Evolutionary conservation across 2,329 filamentous ascomycete species (phyloP), one percentile per base, ranked within the genome.

Genomic region (Colletotrichum spinosum): DNA sequence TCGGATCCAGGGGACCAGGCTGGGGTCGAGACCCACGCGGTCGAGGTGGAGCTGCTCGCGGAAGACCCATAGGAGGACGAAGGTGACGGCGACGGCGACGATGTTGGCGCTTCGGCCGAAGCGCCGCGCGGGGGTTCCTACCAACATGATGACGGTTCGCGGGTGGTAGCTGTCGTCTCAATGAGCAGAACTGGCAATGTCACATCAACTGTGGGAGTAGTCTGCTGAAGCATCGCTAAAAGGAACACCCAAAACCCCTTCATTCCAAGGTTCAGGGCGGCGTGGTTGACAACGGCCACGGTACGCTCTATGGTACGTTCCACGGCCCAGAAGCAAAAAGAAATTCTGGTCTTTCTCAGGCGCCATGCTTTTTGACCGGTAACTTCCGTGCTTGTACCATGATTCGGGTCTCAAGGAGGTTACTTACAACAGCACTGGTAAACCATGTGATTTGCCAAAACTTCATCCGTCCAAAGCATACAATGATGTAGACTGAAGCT

Each of bases 31-130:
- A 9, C 55, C 55, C 11, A 51, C 46, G 25, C 46, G 55, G 13
- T 58, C 55, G 25, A 58, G 55, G 12, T 11, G 55, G 13, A 51
- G 55, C 46, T 39, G 46, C 10, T 58, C 55, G 0, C 55, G 55
- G 38, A 58, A 58, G 6, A 17, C 42, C 55, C 55, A 58, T 2
- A 58, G 11, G 9, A 51, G 11, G 17, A 58, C 1, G n/a, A 58
- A 58, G 12, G 17, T 0, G 8, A 44, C 12, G n/a, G 38, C 25
- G 25, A 58, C 25, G 13, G 38, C 25, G 13, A 33, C 10, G 0
- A 38, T 33, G 2, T 58, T 58, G 25, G 38, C 17, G 46, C 17
- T 15, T 3, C 55, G 55, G 46, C 46, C 48, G 25, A 38, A n/a
- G 38, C 55, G 55, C 37, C 55, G 55, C 2, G 13, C 17, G n/a